These are phyloP conservation scores for Ophiosphaerella korrae DNA, from an alignment of 2,329 filamentous ascomycete species.

Conservation along the genomic window DNA sequence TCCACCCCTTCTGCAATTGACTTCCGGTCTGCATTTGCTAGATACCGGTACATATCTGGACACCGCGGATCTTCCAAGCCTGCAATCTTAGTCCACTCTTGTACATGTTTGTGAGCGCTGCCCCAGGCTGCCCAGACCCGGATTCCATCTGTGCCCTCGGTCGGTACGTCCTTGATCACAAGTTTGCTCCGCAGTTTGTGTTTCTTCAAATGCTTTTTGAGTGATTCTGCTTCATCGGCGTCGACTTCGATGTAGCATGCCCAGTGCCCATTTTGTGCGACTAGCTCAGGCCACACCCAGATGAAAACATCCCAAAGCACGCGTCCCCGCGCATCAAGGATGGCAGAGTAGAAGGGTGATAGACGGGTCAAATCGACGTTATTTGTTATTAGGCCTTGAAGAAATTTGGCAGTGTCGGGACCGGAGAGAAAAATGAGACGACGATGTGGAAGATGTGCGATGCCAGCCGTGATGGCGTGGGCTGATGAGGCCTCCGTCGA, in stretches of 20 bases:
- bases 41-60: slow-evolving; percentile 13
- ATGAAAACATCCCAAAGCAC: slow-evolving; percentile 90
- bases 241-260: slow-evolving; percentile 85
- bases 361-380: slow-evolving; percentile 60
- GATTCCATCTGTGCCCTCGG: slow-evolving; percentile 64
- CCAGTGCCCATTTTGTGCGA: slow-evolving; percentile 42
- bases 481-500: slow-evolving; percentile 24
- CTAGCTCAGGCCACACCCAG: slow-evolving; percentile 57
- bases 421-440: slow-evolving; percentile 80
- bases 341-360: slow-evolving; percentile 69
- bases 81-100: slow-evolving; percentile 11
- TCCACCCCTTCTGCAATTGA: slow-evolving; percentile 6
- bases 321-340: slow-evolving; percentile 81
- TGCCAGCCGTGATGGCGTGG: slow-evolving; percentile 50
- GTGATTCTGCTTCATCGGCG: slow-evolving; percentile 62
- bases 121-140: slow-evolving; percentile 78
- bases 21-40: slow-evolving; percentile 1
- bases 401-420: slow-evolving; percentile 77
- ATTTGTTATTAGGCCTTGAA: slow-evolving; percentile 86
- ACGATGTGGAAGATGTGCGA: slow-evolving; percentile 69
- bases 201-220: slow-evolving; percentile 76
- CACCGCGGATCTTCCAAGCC: slow-evolving; percentile 30
- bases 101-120: slow-evolving; percentile 6
- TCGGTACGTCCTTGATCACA: slow-evolving; percentile 59
- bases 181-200: slow-evolving; percentile 88